Percentiles rank a stretch among this genome's conserved stretches.
Conservation (phyloP, 495 filamentous ascomycete species). For the Usnea hakonensis region DNA sequence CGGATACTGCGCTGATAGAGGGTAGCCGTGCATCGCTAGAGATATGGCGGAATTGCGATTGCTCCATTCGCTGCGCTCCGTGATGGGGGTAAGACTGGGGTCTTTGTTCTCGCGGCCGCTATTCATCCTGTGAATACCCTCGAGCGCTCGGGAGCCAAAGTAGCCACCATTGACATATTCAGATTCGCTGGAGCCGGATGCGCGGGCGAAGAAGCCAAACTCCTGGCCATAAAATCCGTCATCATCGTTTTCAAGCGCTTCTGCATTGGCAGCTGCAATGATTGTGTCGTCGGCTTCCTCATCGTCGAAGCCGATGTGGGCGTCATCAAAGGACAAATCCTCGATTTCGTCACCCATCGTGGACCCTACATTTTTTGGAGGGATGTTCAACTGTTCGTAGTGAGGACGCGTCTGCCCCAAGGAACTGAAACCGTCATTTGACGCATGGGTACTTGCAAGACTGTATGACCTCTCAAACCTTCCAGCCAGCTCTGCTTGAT, state of each 20-base stretch:
- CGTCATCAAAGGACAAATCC: conserved; percentile 48
- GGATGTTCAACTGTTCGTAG: conserved; percentile 39
- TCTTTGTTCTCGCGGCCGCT: conserved; percentile 70
- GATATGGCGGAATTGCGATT: conserved; percentile 86
- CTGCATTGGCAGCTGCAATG: conserved; percentile 90
- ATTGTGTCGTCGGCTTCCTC: conserved; percentile 73
- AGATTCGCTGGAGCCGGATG: conserved; percentile 39
- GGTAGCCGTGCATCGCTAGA: conserved; percentile 49
- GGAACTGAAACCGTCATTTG: conserved; percentile 32
- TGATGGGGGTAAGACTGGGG: conserved; percentile 92
- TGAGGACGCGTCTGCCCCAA: conserved; percentile 45
- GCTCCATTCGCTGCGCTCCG: conserved; percentile 90
- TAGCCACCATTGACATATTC: conserved; percentile 78
- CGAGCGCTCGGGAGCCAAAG: conserved; percentile 64
- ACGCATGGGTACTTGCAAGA: conserved; percentile 25
- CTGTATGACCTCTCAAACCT: conserved; percentile 54
- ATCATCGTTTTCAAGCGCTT: conserved; percentile 81
- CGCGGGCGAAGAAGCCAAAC: conserved; percentile 88
- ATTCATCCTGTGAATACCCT: conserved; percentile 55
- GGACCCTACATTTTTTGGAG: conserved; percentile 29
- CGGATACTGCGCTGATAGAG: conserved; percentile 25
- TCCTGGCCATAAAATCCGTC: conserved; percentile 94
- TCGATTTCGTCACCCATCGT: conserved; percentile 26
- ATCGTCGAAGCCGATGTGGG: conserved; percentile 29
- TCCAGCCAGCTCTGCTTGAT: conserved; percentile 61